These are phyloP conservation scores for Dendrobium nobile DNA, from an alignment of 106 monocot species.

Conservation along the genomic window DNA sequence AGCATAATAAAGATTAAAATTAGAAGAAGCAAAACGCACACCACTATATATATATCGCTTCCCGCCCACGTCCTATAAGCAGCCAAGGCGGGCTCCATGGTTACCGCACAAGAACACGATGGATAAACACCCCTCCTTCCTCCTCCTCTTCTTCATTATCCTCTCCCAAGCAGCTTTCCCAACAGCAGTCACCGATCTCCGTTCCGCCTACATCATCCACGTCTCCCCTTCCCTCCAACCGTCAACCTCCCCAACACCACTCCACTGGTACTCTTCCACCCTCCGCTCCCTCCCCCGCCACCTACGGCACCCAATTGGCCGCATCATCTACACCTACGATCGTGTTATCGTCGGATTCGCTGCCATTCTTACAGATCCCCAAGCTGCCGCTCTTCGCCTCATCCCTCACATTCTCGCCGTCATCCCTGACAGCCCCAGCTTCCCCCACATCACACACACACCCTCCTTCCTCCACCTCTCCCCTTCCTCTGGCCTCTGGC, in stretches of 20 bases:
- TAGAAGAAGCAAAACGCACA: no score
- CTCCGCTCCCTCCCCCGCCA: constrained; percentile 44
- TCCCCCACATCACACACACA: constrained; percentile 66
- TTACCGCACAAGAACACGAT: neutral
- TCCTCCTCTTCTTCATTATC: neutral
- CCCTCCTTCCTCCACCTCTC: constrained; percentile 69
- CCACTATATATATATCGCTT: no score
- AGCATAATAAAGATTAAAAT: no score
- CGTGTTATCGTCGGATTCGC: constrained; percentile 52
- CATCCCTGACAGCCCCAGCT: constrained; percentile 40
- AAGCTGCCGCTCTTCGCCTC: constrained; percentile 33
- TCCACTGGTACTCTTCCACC: constrained; percentile 43
- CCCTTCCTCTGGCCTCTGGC: constrained; percentile 47
- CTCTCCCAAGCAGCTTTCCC: neutral
- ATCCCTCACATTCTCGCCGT: constrained; percentile 40
- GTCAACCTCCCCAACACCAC: constrained; percentile 36
- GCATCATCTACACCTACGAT: constrained; percentile 62
- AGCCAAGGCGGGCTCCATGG: no score
- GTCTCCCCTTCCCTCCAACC: constrained; percentile 20
- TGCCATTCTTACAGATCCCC: constrained; percentile 38
- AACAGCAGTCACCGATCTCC: neutral
- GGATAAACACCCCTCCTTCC: neutral
- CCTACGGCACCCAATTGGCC: constrained; percentile 4
- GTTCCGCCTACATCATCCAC: constrained; percentile 6
- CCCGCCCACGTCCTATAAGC: no score